Base-by-base conservation (phyloP, 2,329 filamentous ascomycete species). In the Davidsoniella virescens region DNA sequence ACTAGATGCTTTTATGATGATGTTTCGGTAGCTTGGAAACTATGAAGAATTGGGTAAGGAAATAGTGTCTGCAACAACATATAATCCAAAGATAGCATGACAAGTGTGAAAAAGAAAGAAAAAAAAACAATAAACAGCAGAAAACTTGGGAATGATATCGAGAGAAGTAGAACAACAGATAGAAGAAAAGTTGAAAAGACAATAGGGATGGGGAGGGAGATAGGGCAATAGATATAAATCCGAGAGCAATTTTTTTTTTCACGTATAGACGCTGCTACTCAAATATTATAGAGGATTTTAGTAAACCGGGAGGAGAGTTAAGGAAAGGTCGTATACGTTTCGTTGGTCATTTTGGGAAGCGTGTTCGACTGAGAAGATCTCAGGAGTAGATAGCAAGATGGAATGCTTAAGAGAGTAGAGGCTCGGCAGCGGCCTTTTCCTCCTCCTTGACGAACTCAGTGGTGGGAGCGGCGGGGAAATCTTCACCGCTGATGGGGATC, bases 401-500 rank as follows among this genome's bases (percentile, higher is more conserved):
- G 16, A 17, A 37, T 12, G 26, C 36, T 53, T 53, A 53, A 33
- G 44, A 25, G 25, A 47, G 43, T 23, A 50, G 26, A 25, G 51
- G 47, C 51, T 53, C 51, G 7, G 49, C 37, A 36, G 20, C 47
- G 25, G 26, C 12, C 43, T 44, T 26, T 10, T 17, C 23, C 18
- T 42, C 44, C 47, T 51, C 37, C 44, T 47, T 47, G 38, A 37
- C 40, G 9, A 23, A 64, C 51, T 67, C 64, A 53, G 65, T 61
- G 12, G 61, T 65, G 14, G 65, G 65, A 53, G 64, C 57, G 25
- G 56, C 56, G 33, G 65, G 65, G 55, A 67, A 66, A 47, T 64
- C 57, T 49, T 62, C 58, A 18, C 55, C 53, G 49, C 56, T 55
- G 53, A 58, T 55, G 58, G 68, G 65, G 49, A 69, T 64, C 38